phyloP scores from a whole-genome alignment of 352 stramenopile genomes.

The Ochromonadaceae sp. region DNA sequence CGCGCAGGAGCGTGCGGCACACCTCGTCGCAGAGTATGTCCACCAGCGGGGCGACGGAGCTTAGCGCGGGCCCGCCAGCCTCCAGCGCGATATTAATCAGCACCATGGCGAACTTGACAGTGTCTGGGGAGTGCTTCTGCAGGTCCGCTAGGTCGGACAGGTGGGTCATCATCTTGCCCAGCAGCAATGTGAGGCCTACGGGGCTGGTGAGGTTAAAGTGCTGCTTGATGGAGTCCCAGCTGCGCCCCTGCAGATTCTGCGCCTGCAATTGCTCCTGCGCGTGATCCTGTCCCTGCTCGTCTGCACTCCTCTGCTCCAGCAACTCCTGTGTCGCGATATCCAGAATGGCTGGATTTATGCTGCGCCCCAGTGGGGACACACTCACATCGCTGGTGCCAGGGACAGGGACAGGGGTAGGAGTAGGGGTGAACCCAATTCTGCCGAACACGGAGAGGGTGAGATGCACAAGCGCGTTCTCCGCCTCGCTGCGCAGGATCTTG shows the following conservation, averaged over 20 bases:
- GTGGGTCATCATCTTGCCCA: constrained; percentile 81
- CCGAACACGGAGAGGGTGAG: constrained; percentile 91
- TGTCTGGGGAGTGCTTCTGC: constrained; percentile 63
- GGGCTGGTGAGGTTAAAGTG: not conserved
- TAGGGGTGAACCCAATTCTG: too few relatives aligned
- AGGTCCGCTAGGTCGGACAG: constrained; percentile 79
- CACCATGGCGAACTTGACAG: constrained; percentile 66
- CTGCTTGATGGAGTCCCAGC: too few relatives aligned
- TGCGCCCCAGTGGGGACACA: constrained; percentile 47
- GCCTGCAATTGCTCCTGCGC: constrained; percentile 13
- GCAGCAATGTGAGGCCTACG: constrained; percentile 53
- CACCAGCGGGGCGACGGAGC: constrained; percentile 50
- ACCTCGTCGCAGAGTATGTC: constrained; percentile 77
- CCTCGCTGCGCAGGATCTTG: constrained; percentile 73
- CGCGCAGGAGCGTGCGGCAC: constrained; percentile 88
- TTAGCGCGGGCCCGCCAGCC: constrained; percentile 62
- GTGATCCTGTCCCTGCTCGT: constrained; percentile 23
- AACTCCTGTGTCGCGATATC: not conserved
- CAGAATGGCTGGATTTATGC: not conserved
- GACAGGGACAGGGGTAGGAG: too few relatives aligned
- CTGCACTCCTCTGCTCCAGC: not conserved
- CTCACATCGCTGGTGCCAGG: too few relatives aligned
- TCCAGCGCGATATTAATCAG: constrained; percentile 95
- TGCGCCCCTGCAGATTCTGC: constrained; percentile 2
- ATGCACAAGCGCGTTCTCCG: constrained; percentile 86